Percentiles rank a stretch among this genome's conserved stretches.
phyloP scores from a whole-genome alignment of 495 filamentous ascomycete genomes.

The Pseudevernia furfuracea region DNA sequence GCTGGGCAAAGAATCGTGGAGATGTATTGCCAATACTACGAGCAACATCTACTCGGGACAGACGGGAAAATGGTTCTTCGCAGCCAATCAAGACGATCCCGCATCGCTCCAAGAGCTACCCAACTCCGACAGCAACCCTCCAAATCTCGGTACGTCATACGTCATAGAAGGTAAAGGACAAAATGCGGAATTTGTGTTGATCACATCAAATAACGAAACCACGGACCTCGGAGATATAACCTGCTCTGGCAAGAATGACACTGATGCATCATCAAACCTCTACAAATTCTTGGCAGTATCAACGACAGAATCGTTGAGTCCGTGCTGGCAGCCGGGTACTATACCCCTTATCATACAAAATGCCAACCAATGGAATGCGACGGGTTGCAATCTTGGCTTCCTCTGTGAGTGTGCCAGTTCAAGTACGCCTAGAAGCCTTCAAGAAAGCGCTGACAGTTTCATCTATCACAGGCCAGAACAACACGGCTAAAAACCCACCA shows the following conservation, averaged over 20 bases:
- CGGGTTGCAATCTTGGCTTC: conserved; percentile 36
- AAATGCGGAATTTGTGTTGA: background rate
- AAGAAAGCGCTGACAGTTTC: background rate
- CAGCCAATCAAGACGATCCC: conserved; percentile 15
- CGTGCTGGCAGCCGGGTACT: conserved; percentile 33
- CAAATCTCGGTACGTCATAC: conserved; percentile 20
- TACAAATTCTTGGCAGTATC: conserved; percentile 17
- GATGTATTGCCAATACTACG: conserved; percentile 36
- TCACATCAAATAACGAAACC: background rate
- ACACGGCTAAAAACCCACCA: conserved; percentile 38
- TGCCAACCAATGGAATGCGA: conserved; percentile 29
- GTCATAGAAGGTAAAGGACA: background rate
- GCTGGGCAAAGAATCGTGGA: conserved; percentile 27
- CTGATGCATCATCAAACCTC: background rate
- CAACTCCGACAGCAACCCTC: conserved; percentile 30
- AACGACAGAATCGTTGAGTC: conserved; percentile 18
- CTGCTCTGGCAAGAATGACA: conserved; percentile 13
- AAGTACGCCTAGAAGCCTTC: background rate
- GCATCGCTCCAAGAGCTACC: conserved; percentile 26
- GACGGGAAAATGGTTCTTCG: conserved; percentile 38
- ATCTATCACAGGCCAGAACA: conserved; percentile 36
- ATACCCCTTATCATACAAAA: conserved; percentile 31
- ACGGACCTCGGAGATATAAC: background rate
- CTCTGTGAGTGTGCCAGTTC: conserved; percentile 29
- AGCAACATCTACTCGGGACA: conserved; percentile 25